Evolutionary conservation across 2,329 filamentous ascomycete species (phyloP), one percentile per base, ranked within the genome.

Genomic region (Aspergillus ruber): DNA sequence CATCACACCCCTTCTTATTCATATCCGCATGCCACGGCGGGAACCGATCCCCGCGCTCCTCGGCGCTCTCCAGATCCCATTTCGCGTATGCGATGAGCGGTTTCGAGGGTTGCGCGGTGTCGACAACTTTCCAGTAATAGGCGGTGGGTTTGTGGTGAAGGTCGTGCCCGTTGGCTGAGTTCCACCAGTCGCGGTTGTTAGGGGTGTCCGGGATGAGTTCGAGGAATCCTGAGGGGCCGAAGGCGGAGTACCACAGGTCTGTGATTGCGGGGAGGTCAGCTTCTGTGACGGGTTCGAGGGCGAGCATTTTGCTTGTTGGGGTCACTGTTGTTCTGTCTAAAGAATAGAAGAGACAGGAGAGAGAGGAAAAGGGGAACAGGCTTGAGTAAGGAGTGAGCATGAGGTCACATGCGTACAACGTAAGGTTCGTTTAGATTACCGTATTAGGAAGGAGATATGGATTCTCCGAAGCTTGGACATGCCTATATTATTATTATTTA

Each of bases 81-180:
- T 64, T 64, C 13, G 53, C 63, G 32, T 56, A 66, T 10, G 63
- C 59, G 33, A 54, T 49, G 15, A 65, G 48, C 17, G 55, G 54
- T 10, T 46, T 13, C 17, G 38, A 50, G 6, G 54, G 52, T 0
- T 51, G 40, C 2, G 39, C 23, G 1, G 55, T 45, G 27, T 66
- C 62, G 29, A 62, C 43, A 2, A 64, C 50, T 38, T 63, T 63
- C 20, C 65, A n/a, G 25, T 61, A 64, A 5, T 49, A 52, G 32
- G 56, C 53, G 25, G 48, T 50, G 1, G 60, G 60, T 23, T 57
- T 61, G n/a, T 57, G 46, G 3, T 43, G 50, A 32, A 64, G 45
- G 41, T 63, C 59, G 23, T 52, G 35, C 12, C 42, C 45, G 42
- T 57, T 54, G 44, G 53, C 51, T 8, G 57, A 46, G 2, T 53